Evolutionary conservation across 805 yeast genomes (phyloP).

Genomic region (Starmera amethionina): DNA sequence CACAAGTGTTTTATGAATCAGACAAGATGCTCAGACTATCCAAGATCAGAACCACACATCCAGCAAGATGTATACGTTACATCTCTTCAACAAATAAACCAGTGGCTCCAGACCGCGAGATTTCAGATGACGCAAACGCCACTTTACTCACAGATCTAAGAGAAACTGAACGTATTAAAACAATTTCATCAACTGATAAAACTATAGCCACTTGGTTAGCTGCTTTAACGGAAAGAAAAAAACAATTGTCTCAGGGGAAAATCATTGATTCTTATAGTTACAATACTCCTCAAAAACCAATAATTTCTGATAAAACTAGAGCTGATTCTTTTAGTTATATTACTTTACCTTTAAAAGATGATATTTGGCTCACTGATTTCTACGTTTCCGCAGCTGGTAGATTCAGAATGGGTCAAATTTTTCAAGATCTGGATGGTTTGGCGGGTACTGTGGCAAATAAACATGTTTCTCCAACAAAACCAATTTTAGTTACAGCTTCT

Average conservation of each 20-base stretch:
- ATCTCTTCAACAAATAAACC: background rate
- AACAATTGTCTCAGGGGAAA: slow-evolving; percentile 65
- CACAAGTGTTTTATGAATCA: background rate
- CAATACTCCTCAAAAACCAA: slow-evolving; percentile 61
- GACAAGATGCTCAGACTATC: background rate
- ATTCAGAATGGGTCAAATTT: slow-evolving; percentile 82
- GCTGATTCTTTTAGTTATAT: slow-evolving; percentile 66
- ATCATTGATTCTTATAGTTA: slow-evolving; percentile 62
- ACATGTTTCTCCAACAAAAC: slow-evolving; percentile 92
- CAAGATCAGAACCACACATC: background rate
- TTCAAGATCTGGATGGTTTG: slow-evolving; percentile 88
- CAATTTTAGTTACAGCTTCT: slow-evolving; percentile 91
- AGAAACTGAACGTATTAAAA: slow-evolving; percentile 37
- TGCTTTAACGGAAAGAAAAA: slow-evolving; percentile 66
- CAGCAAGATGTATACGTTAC: background rate
- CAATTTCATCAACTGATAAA: slow-evolving; percentile 21
- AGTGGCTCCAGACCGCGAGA: background rate
- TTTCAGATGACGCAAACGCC: slow-evolving; percentile 66
- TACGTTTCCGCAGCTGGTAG: slow-evolving; percentile 90
- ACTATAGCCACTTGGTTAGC: slow-evolving; percentile 69
- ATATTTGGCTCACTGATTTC: slow-evolving; percentile 72
- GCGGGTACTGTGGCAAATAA: slow-evolving; percentile 92
- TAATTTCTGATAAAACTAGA: slow-evolving; percentile 63
- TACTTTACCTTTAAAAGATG: slow-evolving; percentile 75
- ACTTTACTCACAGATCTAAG: slow-evolving; percentile 52